Conservation (phyloP, 805 yeast genomes). For the Schwanniomyces pseudopolymorphus region DNA sequence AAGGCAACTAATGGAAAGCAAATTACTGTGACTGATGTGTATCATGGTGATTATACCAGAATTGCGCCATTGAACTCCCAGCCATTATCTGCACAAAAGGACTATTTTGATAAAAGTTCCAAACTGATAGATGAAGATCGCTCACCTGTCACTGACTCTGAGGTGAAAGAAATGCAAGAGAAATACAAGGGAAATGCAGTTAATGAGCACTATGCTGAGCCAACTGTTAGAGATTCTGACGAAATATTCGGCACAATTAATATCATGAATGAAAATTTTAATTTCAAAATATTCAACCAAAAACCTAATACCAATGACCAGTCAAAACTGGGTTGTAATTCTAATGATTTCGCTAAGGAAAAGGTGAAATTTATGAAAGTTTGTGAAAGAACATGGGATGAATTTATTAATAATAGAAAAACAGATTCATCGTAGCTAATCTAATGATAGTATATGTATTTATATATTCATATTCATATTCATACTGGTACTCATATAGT, state of each 20-base stretch:
- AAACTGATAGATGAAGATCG: slow-evolving; percentile 22
- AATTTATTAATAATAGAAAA: slow-evolving; percentile 21
- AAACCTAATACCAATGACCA: not conserved
- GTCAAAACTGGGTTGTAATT: not conserved
- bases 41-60: slow-evolving; percentile 44
- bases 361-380: slow-evolving; percentile 41
- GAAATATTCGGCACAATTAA: slow-evolving; percentile 38
- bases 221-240: slow-evolving; percentile 5
- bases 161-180: slow-evolving; percentile 30
- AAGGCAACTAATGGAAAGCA: not conserved
- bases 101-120: slow-evolving; percentile 25
- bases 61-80: slow-evolving; percentile 52
- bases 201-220: slow-evolving; percentile 3
- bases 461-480: too few species aligned
- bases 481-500: too few species aligned
- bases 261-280: slow-evolving; percentile 37
- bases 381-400: slow-evolving; percentile 46
- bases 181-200: slow-evolving; percentile 17
- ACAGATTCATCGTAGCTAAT: not conserved
- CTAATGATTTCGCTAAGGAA: slow-evolving; percentile 17
- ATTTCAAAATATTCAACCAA: slow-evolving; percentile 29
- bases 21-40: slow-evolving; percentile 47
- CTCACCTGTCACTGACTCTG: slow-evolving; percentile 28
- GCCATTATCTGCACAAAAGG: slow-evolving; percentile 50
- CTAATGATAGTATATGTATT: not conserved